Percentiles rank a stretch among this genome's conserved stretches.
These are phyloP conservation scores for Colletotrichum noveboracense DNA, from an alignment of 2,329 filamentous ascomycete species.

Conservation along the genomic window DNA sequence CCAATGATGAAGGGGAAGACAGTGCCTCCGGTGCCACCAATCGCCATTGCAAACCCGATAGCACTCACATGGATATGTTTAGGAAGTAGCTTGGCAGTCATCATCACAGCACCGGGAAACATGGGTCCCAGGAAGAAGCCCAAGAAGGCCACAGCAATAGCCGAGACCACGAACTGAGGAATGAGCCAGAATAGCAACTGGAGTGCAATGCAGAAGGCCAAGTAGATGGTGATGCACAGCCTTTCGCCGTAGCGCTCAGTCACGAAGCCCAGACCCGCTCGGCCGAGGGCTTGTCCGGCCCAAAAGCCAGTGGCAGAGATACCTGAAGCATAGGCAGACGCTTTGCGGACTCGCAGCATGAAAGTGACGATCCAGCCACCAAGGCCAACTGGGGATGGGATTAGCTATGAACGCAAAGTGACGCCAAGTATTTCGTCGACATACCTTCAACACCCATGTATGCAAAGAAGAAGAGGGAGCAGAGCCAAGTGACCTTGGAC, in stretches of 20 bases:
- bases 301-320: constrained; percentile 79
- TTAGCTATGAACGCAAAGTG: constrained; percentile 6
- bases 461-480: constrained; percentile 70
- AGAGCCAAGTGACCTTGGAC: constrained; percentile 67
- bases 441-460: constrained; percentile 74
- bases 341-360: constrained; percentile 75
- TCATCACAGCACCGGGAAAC: constrained; percentile 75
- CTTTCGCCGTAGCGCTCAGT: constrained; percentile 73
- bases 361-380: constrained; percentile 84
- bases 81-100: constrained; percentile 73
- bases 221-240: constrained; percentile 62
- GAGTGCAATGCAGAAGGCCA: constrained; percentile 62
- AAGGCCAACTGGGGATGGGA: constrained; percentile 53
- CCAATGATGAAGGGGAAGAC: constrained; percentile 66
- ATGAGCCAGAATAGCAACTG: constrained; percentile 65
- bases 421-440: neutral
- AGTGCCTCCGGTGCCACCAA: constrained; percentile 73
- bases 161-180: constrained; percentile 61
- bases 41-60: constrained; percentile 76
- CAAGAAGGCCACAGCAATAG: constrained; percentile 70
- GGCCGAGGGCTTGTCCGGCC: constrained; percentile 76
- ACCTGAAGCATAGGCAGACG: constrained; percentile 69
- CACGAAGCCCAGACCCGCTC: constrained; percentile 71
- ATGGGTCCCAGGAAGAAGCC: constrained; percentile 79
- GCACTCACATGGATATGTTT: constrained; percentile 72